These are phyloP conservation scores for Bipolaris zeicola DNA, from an alignment of 2,329 filamentous ascomycete genomes.

Conservation along the genomic window DNA sequence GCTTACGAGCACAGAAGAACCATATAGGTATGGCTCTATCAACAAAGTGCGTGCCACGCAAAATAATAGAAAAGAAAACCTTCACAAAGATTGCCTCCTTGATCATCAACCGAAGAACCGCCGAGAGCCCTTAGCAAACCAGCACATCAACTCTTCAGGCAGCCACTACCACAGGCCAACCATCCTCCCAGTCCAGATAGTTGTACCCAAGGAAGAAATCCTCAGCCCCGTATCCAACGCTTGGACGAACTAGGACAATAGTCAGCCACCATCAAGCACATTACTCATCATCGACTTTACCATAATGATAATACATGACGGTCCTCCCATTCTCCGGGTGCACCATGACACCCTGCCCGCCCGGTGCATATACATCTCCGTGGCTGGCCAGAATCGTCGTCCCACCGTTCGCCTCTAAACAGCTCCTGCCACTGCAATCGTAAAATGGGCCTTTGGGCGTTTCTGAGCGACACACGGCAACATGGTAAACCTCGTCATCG, in stretches of 20 bases:
- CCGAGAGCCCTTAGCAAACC: neutral
- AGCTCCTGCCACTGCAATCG: conserved; percentile 30
- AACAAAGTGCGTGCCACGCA: neutral
- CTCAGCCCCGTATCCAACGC: conserved; percentile 29
- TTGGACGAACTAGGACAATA: conserved; percentile 24
- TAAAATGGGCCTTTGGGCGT: conserved; percentile 58
- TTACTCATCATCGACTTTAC: conserved; percentile 14
- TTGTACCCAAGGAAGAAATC: conserved; percentile 42
- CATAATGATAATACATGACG: conserved; percentile 44
- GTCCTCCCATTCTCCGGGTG: conserved; percentile 21
- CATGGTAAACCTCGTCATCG: conserved; percentile 64
- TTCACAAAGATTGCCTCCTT: neutral
- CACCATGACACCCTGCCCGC: conserved; percentile 39
- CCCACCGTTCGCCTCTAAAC: conserved; percentile 61
- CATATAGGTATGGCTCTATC: neutral
- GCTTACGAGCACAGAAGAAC: neutral
- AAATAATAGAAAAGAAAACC: neutral
- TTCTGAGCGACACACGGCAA: conserved; percentile 64
- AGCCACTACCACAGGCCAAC: conserved; percentile 36
- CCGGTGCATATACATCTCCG: conserved; percentile 47
- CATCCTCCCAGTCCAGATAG: conserved; percentile 35
- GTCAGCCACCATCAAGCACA: conserved; percentile 4
- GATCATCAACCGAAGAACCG: neutral
- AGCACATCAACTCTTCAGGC: neutral
- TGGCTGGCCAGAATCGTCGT: conserved; percentile 65